phyloP scores from a whole-genome alignment of 208 protist species.

The Trichomonas vaginalis region DNA sequence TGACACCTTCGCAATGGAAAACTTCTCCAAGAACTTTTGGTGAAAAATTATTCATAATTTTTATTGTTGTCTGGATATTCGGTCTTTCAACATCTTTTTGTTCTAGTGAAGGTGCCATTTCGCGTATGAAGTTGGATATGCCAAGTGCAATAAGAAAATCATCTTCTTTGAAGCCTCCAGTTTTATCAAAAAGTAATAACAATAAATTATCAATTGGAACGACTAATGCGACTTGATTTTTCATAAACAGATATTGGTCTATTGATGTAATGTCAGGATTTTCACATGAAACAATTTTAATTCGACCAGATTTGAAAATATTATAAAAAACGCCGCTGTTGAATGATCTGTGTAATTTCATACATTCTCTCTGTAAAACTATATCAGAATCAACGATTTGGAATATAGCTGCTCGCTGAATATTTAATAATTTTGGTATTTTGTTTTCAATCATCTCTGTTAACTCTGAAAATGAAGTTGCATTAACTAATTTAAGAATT shows the following conservation, averaged over 20 bases:
- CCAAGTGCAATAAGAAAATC: background rate
- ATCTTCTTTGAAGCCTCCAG: background rate
- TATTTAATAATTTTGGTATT: background rate
- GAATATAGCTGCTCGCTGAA: background rate
- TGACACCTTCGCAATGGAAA: background rate
- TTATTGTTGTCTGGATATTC: background rate
- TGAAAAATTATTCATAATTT: background rate
- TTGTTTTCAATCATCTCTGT: background rate
- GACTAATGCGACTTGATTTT: background rate
- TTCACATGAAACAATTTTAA: background rate
- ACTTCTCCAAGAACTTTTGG: background rate
- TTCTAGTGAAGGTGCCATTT: background rate
- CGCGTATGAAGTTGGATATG: background rate
- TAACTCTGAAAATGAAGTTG: background rate
- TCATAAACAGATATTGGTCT: background rate
- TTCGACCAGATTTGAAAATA: background rate
- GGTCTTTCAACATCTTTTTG: background rate
- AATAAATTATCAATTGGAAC: background rate
- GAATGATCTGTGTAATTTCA: background rate
- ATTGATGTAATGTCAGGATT: background rate
- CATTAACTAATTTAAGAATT: background rate
- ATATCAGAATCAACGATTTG: background rate
- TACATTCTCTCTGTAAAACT: background rate
- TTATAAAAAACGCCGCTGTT: background rate
- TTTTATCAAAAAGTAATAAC: background rate